phyloP scores from a whole-genome alignment of 371 early-diverging fungal genomes.

The Saksenaea vasiformis region DNA sequence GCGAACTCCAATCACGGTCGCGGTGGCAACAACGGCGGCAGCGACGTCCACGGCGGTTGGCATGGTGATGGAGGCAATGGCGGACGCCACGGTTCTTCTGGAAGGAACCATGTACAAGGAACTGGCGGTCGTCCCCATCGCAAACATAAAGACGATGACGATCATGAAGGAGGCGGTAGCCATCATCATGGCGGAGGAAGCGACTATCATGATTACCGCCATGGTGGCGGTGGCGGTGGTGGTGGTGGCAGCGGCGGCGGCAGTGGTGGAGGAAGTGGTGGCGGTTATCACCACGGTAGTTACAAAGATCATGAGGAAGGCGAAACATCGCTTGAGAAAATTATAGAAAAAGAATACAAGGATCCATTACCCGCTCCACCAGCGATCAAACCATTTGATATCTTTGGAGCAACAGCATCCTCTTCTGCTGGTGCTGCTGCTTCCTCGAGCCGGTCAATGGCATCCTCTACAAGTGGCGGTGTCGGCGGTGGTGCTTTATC shows the following conservation, averaged over 20 bases:
- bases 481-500: no score
- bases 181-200: not conserved
- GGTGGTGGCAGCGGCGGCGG: not conserved
- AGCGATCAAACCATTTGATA: slow-evolving; percentile 6
- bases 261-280: not conserved
- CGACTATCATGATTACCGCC: not conserved
- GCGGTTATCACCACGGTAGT: not conserved
- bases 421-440: slow-evolving; percentile 7
- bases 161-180: not conserved
- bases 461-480: slow-evolving; percentile 1
- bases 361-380: slow-evolving; percentile 11
- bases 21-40: not conserved
- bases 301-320: slow-evolving; percentile 1
- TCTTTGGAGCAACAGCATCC: slow-evolving; percentile 10
- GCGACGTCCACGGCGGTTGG: not conserved
- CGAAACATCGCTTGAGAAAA: not conserved
- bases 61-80: not conserved
- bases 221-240: not conserved
- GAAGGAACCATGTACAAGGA: not conserved
- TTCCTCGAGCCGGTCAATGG: not conserved
- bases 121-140: not conserved
- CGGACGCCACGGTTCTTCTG: not conserved
- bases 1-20: not conserved
- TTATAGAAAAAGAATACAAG: not conserved
- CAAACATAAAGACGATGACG: not conserved